These are phyloP conservation scores for Paratrypanosoma confusum DNA, from an alignment of 208 protist genomes.

Conservation along the genomic window DNA sequence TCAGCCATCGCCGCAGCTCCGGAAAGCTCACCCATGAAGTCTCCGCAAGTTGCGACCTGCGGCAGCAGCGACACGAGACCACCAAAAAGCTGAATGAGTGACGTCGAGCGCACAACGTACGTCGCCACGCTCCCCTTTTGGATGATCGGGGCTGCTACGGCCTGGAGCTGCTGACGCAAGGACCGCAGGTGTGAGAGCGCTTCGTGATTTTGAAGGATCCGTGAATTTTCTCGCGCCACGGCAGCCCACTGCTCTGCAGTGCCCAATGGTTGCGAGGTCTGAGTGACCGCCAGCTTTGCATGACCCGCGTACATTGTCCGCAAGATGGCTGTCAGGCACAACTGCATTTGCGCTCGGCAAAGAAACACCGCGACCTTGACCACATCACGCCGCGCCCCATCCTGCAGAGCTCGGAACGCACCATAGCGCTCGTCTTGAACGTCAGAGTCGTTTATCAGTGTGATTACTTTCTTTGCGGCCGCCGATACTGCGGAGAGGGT, in stretches of 20 bases:
- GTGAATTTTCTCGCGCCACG: constrained; percentile 4
- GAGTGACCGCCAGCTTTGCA: constrained; percentile 14
- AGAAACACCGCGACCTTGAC: constrained; percentile 66
- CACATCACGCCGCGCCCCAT: constrained; percentile 39
- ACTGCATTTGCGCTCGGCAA: too few species aligned
- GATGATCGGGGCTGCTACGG: constrained; percentile 38
- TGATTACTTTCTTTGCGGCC: constrained; percentile 16
- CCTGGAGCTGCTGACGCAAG: constrained; percentile 41
- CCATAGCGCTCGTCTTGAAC: constrained; percentile 70
- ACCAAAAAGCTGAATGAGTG: constrained; percentile 71
- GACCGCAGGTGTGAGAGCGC: constrained; percentile 17
- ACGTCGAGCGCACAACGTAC: constrained; percentile 78
- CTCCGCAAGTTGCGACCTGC: too few species aligned
- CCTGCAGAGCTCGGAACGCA: constrained; percentile 51
- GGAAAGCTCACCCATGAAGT: too few species aligned
- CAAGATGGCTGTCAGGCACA: too few species aligned
- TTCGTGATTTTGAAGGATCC: background rate
- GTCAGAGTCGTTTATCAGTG: constrained; percentile 51
- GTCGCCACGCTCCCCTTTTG: constrained; percentile 45
- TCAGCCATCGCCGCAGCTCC: too few species aligned
- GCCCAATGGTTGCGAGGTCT: background rate
- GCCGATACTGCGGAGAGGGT: too few species aligned
- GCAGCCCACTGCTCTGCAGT: background rate
- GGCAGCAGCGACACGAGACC: constrained; percentile 58
- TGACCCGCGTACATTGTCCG: too few species aligned